Base-by-base conservation (phyloP, 2,329 filamentous ascomycete genomes). In the Diaporthe citri region DNA sequence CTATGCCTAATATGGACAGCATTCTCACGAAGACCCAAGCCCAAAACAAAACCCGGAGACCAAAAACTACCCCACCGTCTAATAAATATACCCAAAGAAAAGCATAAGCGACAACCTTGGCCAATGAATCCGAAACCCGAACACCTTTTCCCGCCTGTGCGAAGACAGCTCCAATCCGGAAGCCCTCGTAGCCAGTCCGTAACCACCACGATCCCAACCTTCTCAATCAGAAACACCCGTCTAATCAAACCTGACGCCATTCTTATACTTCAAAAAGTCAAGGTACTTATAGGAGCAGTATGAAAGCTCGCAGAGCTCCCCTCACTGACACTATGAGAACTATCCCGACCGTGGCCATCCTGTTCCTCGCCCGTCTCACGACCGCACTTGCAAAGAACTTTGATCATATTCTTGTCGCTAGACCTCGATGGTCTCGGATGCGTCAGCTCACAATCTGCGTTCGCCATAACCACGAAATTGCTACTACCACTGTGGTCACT, bases 381-480 rank as follows among this genome's bases (percentile, higher is more conserved):
- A 15, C 59, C 43, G 2, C 43, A 20, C 55, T 62, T 57, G n/a
- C 70, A 55, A 25, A 72, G 60, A 3, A 48, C 59, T 13, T 57
- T 71, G n/a, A 74, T 64, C 31, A 67, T 52, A 13, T 43, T 67
- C 17, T 15, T 34, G 17, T 64, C 73, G 59, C 72, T 74, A 6
- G 66, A 66, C 36, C 72, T 62, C 46, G 75, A 76, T 34, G 75
- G 75, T 46, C 67, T 59, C 51, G 75, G 75, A 56, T 76, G 75
- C 17, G 72, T 34, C 25, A 76, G 39, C 9, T 70, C 75, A 13
- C 67, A 76, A 9, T 62, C 60, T 1, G 67, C 72, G 25, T 71
- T 71, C 6, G 72, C 75, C 12, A 76, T 67, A 4, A 76, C 73
- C 36, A 62, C 31, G 9, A 69, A 20, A 12, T 36, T 43, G n/a